phyloP scores from a whole-genome alignment of 192 early-diverging fungal genomes.

The Rhizophagus clarus region DNA sequence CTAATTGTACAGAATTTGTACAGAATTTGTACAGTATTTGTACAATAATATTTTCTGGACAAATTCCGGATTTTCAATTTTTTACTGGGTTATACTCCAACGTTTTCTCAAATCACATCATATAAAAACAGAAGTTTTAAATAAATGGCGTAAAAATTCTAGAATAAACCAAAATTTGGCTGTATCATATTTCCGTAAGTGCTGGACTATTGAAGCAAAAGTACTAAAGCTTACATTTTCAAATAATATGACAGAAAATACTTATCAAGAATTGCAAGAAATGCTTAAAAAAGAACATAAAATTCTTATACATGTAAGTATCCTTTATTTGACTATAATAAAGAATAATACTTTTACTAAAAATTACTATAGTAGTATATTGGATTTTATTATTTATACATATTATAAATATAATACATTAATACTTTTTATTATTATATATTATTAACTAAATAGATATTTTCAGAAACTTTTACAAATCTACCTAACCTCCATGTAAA shows the following conservation, averaged over 20 bases:
- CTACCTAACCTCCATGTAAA: constrained; percentile 6
- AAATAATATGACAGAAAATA: neutral
- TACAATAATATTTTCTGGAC: no score
- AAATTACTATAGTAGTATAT: no score
- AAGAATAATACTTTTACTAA: no score
- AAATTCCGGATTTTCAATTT: no score
- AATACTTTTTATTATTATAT: no score
- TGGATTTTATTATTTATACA: no score
- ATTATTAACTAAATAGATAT: no score
- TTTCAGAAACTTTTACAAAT: neutral
- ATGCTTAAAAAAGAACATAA: neutral
- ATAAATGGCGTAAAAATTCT: neutral
- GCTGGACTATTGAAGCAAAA: neutral
- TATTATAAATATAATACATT: no score
- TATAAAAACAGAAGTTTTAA: neutral
- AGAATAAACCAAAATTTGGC: neutral
- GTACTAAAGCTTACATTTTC: neutral
- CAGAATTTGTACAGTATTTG: no score
- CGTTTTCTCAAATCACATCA: neutral
- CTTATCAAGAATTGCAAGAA: neutral
- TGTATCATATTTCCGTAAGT: neutral
- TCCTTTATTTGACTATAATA: neutral
- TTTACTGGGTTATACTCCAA: no score
- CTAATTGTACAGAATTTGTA: no score
- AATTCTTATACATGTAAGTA: neutral